phyloP scores from a whole-genome alignment of 371 early-diverging fungal species.

The Zancudomyces culisetae region DNA sequence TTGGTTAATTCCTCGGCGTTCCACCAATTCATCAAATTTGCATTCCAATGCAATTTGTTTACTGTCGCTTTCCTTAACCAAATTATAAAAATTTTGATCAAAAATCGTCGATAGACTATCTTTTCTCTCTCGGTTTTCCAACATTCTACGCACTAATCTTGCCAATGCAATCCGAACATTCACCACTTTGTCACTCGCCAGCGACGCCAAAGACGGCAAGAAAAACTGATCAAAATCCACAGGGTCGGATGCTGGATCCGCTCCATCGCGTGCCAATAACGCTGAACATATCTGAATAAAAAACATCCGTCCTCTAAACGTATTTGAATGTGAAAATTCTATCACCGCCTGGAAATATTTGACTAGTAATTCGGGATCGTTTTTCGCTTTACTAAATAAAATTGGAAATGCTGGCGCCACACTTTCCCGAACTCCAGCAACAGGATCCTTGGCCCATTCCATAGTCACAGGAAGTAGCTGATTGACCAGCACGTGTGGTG shows the following conservation, averaged over 20 bases:
- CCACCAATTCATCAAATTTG: too few relatives aligned
- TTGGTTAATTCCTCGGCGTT: background rate
- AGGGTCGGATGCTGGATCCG: conserved; percentile 20
- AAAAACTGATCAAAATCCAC: conserved; percentile 28
- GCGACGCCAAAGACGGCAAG: conserved; percentile 21
- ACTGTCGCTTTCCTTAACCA: too few relatives aligned
- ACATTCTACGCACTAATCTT: conserved; percentile 19
- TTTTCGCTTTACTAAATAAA: conserved; percentile 21
- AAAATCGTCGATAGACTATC: conserved; percentile 17
- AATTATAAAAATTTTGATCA: conserved; percentile 4
- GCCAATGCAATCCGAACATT: conserved; percentile 26
- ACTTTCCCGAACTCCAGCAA: conserved; percentile 23
- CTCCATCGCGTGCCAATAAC: conserved; percentile 14
- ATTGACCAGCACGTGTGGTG: conserved; percentile 14
- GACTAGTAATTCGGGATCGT: conserved; percentile 22
- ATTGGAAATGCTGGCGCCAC: conserved; percentile 25
- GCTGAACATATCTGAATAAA: conserved; percentile 25
- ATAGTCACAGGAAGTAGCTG: conserved; percentile 24
- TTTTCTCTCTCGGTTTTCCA: conserved; percentile 21
- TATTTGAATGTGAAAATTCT: conserved; percentile 19
- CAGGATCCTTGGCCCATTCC: conserved; percentile 25
- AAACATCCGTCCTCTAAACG: conserved; percentile 24
- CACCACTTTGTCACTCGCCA: conserved; percentile 19
- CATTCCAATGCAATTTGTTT: too few relatives aligned
- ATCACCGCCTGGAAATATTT: conserved; percentile 25